Percentiles rank a stretch among this genome's conserved stretches.
These are phyloP conservation scores for Wallacemonas sp. DNA, from an alignment of 208 protist genomes.

Conservation along the genomic window DNA sequence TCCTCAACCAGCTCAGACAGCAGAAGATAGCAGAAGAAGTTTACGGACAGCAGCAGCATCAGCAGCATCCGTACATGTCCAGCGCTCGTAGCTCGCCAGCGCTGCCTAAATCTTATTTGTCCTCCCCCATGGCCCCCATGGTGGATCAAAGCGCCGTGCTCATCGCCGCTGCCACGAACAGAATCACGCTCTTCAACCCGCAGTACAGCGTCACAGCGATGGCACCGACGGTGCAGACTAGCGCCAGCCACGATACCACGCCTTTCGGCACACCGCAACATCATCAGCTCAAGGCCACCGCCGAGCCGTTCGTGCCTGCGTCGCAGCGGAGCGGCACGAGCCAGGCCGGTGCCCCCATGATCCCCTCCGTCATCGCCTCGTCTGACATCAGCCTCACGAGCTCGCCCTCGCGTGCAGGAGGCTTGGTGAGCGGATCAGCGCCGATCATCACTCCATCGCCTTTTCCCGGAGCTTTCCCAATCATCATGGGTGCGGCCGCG, in stretches of 20 bases:
- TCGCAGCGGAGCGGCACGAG: background rate
- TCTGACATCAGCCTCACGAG: background rate
- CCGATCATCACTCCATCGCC: constrained; percentile 28
- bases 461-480: constrained; percentile 39
- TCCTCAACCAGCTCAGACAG: constrained; percentile 58
- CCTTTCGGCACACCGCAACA: constrained; percentile 1
- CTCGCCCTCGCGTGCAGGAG: background rate
- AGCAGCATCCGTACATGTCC: background rate
- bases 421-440: background rate
- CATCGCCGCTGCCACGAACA: constrained; percentile 11
- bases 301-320: background rate
- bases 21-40: constrained; percentile 49
- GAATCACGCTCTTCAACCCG: constrained; percentile 8
- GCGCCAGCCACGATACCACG: background rate
- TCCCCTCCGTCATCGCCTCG: constrained; percentile 1
- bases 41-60: constrained; percentile 12
- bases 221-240: background rate
- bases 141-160: constrained; percentile 12
- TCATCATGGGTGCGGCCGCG: constrained; percentile 17
- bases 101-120: background rate
- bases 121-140: constrained; percentile 6
- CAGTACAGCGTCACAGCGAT: background rate
- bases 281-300: constrained; percentile 7
- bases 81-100: constrained; percentile 10
- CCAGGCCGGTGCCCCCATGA: background rate